phyloP scores from a whole-genome alignment of 257 asterid genomes.

The Lantana camara region DNA sequence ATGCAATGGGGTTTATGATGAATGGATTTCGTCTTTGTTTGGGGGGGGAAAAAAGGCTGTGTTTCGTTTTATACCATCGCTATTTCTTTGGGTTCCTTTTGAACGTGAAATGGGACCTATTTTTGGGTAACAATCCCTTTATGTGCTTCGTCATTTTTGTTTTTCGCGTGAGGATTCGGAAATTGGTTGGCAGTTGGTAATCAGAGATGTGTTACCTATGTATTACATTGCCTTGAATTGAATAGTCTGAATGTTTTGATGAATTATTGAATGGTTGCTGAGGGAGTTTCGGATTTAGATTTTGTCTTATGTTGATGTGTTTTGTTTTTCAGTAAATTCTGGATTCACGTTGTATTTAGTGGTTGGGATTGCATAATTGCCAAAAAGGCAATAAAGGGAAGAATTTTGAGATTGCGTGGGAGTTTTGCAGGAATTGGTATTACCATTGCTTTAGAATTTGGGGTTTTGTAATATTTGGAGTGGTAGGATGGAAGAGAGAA shows the following conservation, averaged over 20 bases:
- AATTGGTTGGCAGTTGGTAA: not conserved
- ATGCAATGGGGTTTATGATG: not conserved
- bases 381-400: no score
- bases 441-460: slow-evolving; percentile 9
- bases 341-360: slow-evolving; percentile 12
- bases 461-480: slow-evolving; percentile 9
- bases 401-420: slow-evolving; percentile 19
- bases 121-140: not conserved
- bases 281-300: not conserved
- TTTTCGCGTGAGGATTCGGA: not conserved
- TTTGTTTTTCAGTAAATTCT: slow-evolving; percentile 14
- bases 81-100: not conserved
- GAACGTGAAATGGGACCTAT: not conserved
- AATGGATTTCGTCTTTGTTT: not conserved
- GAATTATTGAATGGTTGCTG: not conserved
- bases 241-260: not conserved
- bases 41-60: not conserved
- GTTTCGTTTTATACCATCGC: no score
- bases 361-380: not conserved
- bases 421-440: slow-evolving; percentile 19
- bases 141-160: not conserved
- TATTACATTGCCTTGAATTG: not conserved
- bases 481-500: slow-evolving; percentile 55
- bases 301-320: slow-evolving; percentile 3
- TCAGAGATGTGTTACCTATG: not conserved